Evolutionary conservation across 2,329 filamentous ascomycete species (phyloP).

Genomic region (Hypocrella siamensis): DNA sequence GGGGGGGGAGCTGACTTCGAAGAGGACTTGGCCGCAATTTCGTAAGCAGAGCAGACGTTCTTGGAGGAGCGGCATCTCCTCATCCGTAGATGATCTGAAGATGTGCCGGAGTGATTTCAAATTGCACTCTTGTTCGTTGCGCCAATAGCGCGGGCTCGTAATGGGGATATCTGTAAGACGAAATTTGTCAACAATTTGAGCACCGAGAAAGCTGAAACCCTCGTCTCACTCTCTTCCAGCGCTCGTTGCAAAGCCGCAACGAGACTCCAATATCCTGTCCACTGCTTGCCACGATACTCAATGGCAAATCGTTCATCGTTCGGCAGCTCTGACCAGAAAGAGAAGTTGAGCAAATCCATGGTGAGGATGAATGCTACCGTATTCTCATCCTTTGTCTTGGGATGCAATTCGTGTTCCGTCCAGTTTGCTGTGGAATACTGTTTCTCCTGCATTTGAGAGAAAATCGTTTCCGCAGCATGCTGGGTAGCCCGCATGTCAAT

Average conservation of each 20-base stretch:
- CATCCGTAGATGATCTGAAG: slow-evolving; percentile 74
- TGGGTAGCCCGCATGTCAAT: slow-evolving; percentile 74
- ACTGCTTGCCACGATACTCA: slow-evolving; percentile 62
- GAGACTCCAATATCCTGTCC: slow-evolving; percentile 93
- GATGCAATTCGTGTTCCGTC: slow-evolving; percentile 81
- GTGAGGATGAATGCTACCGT: slow-evolving; percentile 90
- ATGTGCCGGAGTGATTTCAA: slow-evolving; percentile 59
- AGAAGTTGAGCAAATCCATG: slow-evolving; percentile 95
- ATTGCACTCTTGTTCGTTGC: slow-evolving; percentile 58
- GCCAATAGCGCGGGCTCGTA: slow-evolving; percentile 78
- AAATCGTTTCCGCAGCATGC: slow-evolving; percentile 64
- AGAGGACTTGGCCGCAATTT: slow-evolving; percentile 68
- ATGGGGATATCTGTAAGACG: slow-evolving; percentile 61
- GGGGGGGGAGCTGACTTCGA: slow-evolving; percentile 39
- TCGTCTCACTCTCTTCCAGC: slow-evolving; percentile 55
- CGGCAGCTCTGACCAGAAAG: slow-evolving; percentile 70
- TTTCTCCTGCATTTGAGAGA: slow-evolving; percentile 68
- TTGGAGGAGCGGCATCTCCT: slow-evolving; percentile 71
- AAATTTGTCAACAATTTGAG: not conserved
- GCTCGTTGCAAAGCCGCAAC: slow-evolving; percentile 78
- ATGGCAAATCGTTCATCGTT: slow-evolving; percentile 67
- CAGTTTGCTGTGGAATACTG: slow-evolving; percentile 73
- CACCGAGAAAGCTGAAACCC: not conserved
- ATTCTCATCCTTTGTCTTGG: slow-evolving; percentile 61
- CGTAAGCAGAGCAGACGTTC: slow-evolving; percentile 66